A percentile compares a stretch with the other conserved stretches of the same genome.
These are phyloP conservation scores for Eimeria maxima DNA, from an alignment of 169 alveolate species.

Conservation along the genomic window DNA sequence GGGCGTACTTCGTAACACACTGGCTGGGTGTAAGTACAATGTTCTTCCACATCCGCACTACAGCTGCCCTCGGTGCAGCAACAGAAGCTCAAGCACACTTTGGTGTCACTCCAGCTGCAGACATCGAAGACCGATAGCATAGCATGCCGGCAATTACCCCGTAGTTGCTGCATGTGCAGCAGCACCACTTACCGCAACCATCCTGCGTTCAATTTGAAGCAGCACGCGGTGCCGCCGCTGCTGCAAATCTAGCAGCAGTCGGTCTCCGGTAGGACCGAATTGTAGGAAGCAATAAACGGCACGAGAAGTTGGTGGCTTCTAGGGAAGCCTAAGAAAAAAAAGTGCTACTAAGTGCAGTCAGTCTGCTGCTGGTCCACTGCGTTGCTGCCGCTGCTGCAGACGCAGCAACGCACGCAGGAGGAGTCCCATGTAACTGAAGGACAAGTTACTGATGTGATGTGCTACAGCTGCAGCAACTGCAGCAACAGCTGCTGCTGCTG, in stretches of 20 bases:
- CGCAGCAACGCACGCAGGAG: slow-evolving; percentile 27
- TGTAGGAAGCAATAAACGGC: not conserved
- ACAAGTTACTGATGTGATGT: not conserved
- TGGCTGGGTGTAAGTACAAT: not conserved
- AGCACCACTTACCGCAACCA: not conserved
- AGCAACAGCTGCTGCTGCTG: slow-evolving; percentile 67
- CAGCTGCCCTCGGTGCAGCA: not conserved
- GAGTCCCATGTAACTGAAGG: slow-evolving; percentile 9
- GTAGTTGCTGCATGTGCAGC: not conserved
- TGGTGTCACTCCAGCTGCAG: not conserved
- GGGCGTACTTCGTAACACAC: not conserved
- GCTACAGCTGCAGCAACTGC: slow-evolving; percentile 43
- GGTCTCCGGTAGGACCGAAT: not conserved
- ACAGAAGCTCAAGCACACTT: not conserved
- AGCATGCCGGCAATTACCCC: not conserved
- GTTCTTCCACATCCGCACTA: too few species aligned
- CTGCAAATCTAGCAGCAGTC: not conserved
- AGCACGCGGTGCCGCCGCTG: not conserved
- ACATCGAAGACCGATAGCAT: not conserved
- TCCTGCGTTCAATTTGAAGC: not conserved
- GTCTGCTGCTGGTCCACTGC: slow-evolving; percentile 54
- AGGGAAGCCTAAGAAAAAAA: slow-evolving; percentile 79
- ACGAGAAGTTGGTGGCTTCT: slow-evolving; percentile 66
- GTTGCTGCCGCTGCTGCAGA: slow-evolving; percentile 45
- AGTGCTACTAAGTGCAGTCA: slow-evolving; percentile 65